Evolutionary conservation across 2,329 filamentous ascomycete genomes (phyloP).

Genomic region (Aspergillus aculeatinus): DNA sequence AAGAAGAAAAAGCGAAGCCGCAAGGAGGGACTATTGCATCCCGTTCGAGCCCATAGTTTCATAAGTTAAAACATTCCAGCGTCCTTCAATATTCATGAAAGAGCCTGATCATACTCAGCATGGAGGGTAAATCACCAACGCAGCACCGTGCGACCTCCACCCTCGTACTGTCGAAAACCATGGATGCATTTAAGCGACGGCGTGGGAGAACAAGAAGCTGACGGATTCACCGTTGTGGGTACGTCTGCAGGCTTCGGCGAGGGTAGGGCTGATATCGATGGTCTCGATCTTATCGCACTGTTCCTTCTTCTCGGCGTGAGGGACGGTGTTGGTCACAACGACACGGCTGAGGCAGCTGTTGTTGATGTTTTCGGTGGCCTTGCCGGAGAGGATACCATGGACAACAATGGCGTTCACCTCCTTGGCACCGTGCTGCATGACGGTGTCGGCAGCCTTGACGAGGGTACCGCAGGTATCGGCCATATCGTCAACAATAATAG

Average conservation of each 20-base stretch:
- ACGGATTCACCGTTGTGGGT: constrained; percentile 55
- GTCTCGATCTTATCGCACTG: constrained; percentile 78
- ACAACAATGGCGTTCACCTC: constrained; percentile 94
- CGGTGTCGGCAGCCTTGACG: constrained; percentile 82
- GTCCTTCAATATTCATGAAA: not conserved
- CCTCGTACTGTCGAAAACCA: not conserved
- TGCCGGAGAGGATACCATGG: constrained; percentile 85
- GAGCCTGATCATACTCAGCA: not conserved
- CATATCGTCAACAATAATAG: constrained; percentile 97
- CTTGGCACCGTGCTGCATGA: constrained; percentile 81
- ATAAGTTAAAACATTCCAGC: not conserved
- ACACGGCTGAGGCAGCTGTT: constrained; percentile 72
- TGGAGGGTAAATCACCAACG: no score
- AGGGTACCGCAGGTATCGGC: constrained; percentile 91
- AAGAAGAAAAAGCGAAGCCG: not conserved
- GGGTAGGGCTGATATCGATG: constrained; percentile 85
- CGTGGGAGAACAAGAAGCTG: constrained; percentile 52
- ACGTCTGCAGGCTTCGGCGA: constrained; percentile 51
- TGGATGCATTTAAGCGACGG: constrained; percentile 35
- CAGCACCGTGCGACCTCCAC: not conserved
- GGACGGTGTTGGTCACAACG: constrained; percentile 88
- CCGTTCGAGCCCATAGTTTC: not conserved
- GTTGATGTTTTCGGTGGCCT: constrained; percentile 83
- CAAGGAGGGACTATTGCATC: not conserved
- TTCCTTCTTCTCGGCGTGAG: constrained; percentile 75